Percentiles rank a stretch among this genome's conserved stretches.
These are phyloP conservation scores for Oleoguttula mirabilis DNA, from an alignment of 495 filamentous ascomycete species.

Conservation along the genomic window DNA sequence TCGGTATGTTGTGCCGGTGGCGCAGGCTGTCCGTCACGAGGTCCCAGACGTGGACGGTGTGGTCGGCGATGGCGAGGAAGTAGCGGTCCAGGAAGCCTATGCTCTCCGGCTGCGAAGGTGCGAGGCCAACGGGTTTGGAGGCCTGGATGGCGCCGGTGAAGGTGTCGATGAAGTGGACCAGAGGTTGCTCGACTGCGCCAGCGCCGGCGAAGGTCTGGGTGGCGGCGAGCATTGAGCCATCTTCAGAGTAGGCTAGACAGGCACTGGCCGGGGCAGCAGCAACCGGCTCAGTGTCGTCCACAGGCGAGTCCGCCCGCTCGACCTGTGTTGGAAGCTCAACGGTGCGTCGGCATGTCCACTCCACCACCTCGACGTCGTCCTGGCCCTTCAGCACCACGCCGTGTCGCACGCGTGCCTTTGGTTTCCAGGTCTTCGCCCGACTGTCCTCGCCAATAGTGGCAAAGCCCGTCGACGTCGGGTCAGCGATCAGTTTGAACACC, in stretches of 20 bases:
- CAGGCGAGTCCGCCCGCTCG: conserved; percentile 29
- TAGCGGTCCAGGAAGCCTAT: conserved; percentile 49
- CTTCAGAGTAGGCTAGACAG: conserved; percentile 62
- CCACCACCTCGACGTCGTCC: conserved; percentile 42
- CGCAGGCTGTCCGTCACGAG: conserved; percentile 47
- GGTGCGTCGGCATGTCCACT: conserved; percentile 58
- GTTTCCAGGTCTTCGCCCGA: conserved; percentile 63
- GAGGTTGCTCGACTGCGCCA: conserved; percentile 28
- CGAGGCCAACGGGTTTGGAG: conserved; percentile 42
- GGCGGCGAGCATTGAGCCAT: conserved; percentile 73
- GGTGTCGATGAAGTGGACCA: conserved; percentile 50
- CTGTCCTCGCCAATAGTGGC: conserved; percentile 74
- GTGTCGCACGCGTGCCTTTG: conserved; percentile 49
- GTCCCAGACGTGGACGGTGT: conserved; percentile 43
- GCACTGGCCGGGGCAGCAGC: conserved; percentile 32
- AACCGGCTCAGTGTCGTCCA: conserved; percentile 2
- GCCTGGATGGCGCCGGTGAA: conserved; percentile 42
- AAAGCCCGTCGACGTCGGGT: conserved; percentile 56
- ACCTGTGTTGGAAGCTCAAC: conserved; percentile 33
- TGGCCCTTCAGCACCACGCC: conserved; percentile 46
- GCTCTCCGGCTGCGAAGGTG: conserved; percentile 39
- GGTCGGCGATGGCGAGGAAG: conserved; percentile 40
- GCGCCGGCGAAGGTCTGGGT: conserved; percentile 34
- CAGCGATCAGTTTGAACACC: conserved; percentile 58
- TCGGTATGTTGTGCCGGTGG: conserved; percentile 29